phyloP scores from a whole-genome alignment of 2,329 filamentous ascomycete genomes.

The Pseudogymnoascus sp. region DNA sequence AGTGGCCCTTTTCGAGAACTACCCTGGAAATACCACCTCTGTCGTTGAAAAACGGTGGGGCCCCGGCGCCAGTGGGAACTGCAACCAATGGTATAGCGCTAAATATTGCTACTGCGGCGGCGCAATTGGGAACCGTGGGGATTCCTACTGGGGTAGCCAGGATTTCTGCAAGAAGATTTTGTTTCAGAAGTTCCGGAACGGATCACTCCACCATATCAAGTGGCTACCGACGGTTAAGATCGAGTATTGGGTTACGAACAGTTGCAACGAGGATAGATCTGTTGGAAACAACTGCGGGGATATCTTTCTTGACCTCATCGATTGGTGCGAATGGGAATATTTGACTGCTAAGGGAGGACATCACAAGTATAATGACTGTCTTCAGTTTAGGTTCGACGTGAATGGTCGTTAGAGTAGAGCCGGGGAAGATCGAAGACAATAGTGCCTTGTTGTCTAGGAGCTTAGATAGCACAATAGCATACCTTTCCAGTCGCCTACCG shows the following conservation, averaged over 20 bases:
- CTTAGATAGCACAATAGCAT: neutral
- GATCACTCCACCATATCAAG: neutral
- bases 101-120: neutral
- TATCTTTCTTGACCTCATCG: neutral
- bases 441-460: neutral
- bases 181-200: neutral
- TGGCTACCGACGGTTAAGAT: neutral
- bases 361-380: neutral
- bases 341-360: neutral
- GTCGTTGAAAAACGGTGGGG: neutral
- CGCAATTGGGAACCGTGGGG: neutral
- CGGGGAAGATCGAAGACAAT: neutral
- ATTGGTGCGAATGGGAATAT: neutral
- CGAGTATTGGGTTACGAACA: neutral
- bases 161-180: neutral
- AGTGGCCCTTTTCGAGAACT: neutral
- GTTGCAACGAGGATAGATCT: neutral
- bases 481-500: neutral
- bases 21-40: neutral
- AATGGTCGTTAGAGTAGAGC: neutral
- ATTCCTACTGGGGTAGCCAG: neutral
- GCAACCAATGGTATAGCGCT: neutral
- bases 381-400: neutral
- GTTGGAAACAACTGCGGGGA: neutral
- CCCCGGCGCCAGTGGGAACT: neutral